These are phyloP conservation scores for Fusarium fujikuroi DNA, from an alignment of 2,329 filamentous ascomycete genomes.

Conservation along the genomic window DNA sequence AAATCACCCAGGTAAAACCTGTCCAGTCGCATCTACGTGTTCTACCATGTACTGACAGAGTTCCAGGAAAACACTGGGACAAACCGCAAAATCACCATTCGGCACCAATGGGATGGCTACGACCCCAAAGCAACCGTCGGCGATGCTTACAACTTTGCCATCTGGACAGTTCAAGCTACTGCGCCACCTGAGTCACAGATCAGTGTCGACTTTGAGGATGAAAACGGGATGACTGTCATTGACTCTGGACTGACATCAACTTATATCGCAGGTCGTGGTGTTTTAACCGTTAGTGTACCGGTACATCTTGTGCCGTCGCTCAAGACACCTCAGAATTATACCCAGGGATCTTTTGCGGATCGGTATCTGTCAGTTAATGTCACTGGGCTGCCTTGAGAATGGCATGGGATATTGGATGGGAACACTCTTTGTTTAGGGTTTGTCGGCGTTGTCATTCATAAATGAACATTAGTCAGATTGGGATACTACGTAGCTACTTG, in stretches of 20 bases:
- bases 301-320: not conserved
- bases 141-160: not conserved
- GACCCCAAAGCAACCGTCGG: not conserved
- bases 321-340: not conserved
- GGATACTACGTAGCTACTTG: fast-evolving
- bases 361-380: not conserved
- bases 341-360: not conserved
- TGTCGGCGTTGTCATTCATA: not conserved
- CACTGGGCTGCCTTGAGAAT: not conserved
- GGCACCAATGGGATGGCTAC: not conserved
- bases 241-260: not conserved
- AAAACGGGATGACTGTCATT: not conserved
- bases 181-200: not conserved
- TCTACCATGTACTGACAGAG: fast-evolving
- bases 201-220: not conserved
- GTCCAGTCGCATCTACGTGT: fast-evolving
- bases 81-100: not conserved
- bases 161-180: not conserved
- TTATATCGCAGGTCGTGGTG: not conserved
- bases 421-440: not conserved
- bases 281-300: not conserved
- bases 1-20: not conserved
- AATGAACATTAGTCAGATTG: not conserved
- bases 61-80: not conserved
- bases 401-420: too few relatives aligned